phyloP scores from a whole-genome alignment of 805 yeast species.

The Cyberlindnera mycetangii region DNA sequence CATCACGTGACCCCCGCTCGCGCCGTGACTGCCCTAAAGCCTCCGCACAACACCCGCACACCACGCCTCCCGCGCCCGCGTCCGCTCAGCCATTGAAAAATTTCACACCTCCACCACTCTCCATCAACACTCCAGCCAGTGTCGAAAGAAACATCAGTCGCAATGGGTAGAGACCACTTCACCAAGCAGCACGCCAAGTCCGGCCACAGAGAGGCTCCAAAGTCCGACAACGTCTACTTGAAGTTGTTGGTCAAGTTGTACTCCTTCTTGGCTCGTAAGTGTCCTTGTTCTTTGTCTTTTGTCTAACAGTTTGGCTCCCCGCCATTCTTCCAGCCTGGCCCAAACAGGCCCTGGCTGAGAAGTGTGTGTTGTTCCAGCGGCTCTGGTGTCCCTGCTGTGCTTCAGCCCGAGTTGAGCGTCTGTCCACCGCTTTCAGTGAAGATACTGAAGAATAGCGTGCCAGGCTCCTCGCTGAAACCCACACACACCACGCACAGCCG shows the following conservation, averaged over 20 bases:
- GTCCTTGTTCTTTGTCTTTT: constrained; percentile 7
- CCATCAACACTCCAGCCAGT: background rate
- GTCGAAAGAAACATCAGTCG: constrained; percentile 23
- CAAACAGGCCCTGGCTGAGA: constrained; percentile 4
- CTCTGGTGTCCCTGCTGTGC: background rate
- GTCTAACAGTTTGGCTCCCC: constrained; percentile 10
- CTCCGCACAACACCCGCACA: background rate
- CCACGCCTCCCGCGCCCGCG: background rate
- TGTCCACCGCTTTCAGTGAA: constrained; percentile 21
- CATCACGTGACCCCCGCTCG: background rate
- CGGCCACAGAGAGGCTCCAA: constrained; percentile 98
- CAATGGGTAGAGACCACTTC: constrained; percentile 97
- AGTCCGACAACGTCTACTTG: constrained; percentile 99
- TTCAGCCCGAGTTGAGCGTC: background rate
- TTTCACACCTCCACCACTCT: constrained; percentile 7
- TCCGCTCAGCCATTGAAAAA: constrained; percentile 6
- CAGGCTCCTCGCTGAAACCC: constrained; percentile 8
- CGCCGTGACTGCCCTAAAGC: background rate
- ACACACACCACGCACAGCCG: background rate
- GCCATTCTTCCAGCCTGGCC: background rate
- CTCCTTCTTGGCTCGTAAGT: constrained; percentile 99
- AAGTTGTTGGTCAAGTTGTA: constrained; percentile 95
- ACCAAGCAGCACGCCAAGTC: constrained; percentile 93
- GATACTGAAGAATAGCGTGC: constrained; percentile 21
- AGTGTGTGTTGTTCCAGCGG: constrained; percentile 2